Evolutionary conservation across 306 rosid species (phyloP).

Genomic region (Sicyos edulis): DNA sequence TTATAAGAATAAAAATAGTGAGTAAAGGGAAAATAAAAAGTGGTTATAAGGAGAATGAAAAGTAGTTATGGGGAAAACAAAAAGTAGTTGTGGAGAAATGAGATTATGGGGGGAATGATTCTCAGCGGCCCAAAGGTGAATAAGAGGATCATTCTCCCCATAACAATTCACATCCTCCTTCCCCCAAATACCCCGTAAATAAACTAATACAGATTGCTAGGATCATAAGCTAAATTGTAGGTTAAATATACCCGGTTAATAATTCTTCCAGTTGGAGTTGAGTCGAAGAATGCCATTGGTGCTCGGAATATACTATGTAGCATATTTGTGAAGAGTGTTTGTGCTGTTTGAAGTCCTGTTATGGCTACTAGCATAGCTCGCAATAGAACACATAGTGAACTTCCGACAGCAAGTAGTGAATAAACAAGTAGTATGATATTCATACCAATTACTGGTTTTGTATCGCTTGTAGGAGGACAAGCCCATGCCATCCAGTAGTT

Average conservation of each 20-base stretch:
- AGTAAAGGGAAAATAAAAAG: no score
- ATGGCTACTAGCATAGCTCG: conserved; percentile 52
- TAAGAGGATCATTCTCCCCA: no score
- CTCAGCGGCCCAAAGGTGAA: no score
- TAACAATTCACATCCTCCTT: no score
- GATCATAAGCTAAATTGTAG: conserved; percentile 8
- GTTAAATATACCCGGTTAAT: conserved; percentile 62
- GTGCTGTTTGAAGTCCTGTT: conserved; percentile 73
- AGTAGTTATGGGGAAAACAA: no score
- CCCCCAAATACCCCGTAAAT: no score
- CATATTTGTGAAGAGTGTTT: conserved; percentile 68
- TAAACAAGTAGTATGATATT: conserved; percentile 51
- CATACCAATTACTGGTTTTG: conserved; percentile 44
- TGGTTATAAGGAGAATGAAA: no score
- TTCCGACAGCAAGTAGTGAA: conserved; percentile 54
- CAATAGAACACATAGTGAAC: conserved; percentile 60
- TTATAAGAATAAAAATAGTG: no score
- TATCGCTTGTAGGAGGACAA: conserved; percentile 62
- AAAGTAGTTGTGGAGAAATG: no score
- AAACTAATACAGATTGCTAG: not conserved
- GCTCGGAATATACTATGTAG: conserved; percentile 64
- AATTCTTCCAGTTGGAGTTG: conserved; percentile 97
- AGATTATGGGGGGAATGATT: no score
- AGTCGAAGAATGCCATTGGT: conserved; percentile 91
- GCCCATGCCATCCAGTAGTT: conserved; percentile 99